phyloP scores from a whole-genome alignment of 345 rosid species.

The Punica granatum region DNA sequence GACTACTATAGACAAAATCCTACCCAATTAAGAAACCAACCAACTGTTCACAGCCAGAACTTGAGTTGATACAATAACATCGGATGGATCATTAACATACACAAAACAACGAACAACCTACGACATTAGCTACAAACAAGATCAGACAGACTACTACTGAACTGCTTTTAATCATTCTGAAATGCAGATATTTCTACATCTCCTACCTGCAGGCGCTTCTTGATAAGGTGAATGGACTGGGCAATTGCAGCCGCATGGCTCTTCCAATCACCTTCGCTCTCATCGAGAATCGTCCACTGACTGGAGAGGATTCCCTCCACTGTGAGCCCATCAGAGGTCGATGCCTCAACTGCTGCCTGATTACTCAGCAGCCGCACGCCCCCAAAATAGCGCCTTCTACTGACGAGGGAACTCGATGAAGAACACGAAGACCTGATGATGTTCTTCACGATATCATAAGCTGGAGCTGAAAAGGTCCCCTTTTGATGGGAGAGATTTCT shows the following conservation, averaged over 20 bases:
- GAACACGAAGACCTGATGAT: not conserved
- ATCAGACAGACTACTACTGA: not conserved
- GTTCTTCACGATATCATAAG: not conserved
- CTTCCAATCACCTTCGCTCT: conserved; percentile 79
- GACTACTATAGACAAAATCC: no score
- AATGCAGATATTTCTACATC: not conserved
- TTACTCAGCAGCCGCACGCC: conserved; percentile 28
- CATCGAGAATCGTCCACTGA: conserved; percentile 74
- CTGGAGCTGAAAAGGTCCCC: not conserved
- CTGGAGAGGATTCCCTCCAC: conserved; percentile 63
- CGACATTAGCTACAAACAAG: not conserved
- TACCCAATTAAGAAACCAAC: not conserved
- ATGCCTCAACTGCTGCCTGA: conserved; percentile 40
- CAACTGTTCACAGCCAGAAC: not conserved
- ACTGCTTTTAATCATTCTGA: not conserved
- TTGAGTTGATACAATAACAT: no score
- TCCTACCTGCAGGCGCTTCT: conserved; percentile 78
- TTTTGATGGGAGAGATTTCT: not conserved
- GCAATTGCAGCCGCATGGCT: conserved; percentile 91
- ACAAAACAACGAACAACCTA: not conserved
- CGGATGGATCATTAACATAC: not conserved
- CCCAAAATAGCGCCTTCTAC: conserved; percentile 3
- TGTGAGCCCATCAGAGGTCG: conserved; percentile 77
- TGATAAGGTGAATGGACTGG: conserved; percentile 85
- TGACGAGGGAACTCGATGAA: not conserved